Conservation (phyloP, 2,329 filamentous ascomycete genomes). For the Ceratocystis diversiconidia region DNA sequence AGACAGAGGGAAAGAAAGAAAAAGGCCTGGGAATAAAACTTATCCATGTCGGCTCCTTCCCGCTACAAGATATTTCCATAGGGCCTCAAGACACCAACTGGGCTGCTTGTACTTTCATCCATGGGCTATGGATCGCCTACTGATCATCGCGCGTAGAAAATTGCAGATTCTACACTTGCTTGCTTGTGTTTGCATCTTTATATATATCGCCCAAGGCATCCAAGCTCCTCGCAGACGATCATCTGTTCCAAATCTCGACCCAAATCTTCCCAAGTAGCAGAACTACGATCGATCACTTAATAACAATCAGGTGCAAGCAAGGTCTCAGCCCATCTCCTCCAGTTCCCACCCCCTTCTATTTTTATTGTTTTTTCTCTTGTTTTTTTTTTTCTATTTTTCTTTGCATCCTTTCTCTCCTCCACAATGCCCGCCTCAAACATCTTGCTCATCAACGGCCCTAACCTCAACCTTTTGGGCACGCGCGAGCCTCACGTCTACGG, state of each 20-base stretch:
- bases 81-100: not conserved
- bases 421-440: constrained; percentile 32
- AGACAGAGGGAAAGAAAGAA: no score
- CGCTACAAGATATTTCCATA: not conserved
- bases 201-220: not conserved
- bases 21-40: constrained; percentile 4
- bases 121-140: not conserved
- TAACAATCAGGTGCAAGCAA: not conserved
- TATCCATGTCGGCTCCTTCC: constrained; percentile 3
- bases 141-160: not conserved
- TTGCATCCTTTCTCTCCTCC: not conserved
- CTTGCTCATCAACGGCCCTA: constrained; percentile 68
- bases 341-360: not conserved
- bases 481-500: constrained; percentile 64
- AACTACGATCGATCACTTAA: not conserved
- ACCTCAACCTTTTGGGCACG: constrained; percentile 65
- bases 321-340: no score
- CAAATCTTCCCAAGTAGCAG: not conserved
- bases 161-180: not conserved
- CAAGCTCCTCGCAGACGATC: not conserved
- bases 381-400: no score
- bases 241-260: not conserved
- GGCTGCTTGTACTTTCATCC: not conserved
- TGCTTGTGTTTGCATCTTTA: not conserved
- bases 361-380: not conserved